Base-by-base conservation (phyloP, 2,329 filamentous ascomycete genomes). In the Aspergillus uvarum region DNA sequence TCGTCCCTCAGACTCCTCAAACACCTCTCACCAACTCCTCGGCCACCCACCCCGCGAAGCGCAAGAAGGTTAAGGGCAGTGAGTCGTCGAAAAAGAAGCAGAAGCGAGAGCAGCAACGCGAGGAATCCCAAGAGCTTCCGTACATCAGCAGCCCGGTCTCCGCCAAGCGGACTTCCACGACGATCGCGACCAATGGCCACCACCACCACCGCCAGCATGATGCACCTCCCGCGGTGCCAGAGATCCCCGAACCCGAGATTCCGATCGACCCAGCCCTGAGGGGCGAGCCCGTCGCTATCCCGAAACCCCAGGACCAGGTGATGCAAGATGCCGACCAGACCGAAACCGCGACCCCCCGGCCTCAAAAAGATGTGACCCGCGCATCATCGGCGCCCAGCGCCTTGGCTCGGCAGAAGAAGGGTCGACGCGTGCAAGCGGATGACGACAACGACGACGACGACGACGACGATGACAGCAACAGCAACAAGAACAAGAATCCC, bases 1-100 rank as follows among this genome's bases (percentile, higher is more conserved):
- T 44, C 16, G 38, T 44, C 4, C 38, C 38, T 6, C 38, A 44
- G 16, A 16, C 38, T 16, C 38, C 38, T 19, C 38, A 19, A 19
- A 44, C 38, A 19, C 38, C 42, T 35, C 47, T 44, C 49, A 54
- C 56, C 12, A 55, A 61, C 16, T 56, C 63, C 16, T 56, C 63
- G 24, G 47, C 51, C n/a, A 35, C 63, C 21, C 66, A 62, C 2
- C 60, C 64, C 12, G 47, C 58, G 32, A 74, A 74, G 61, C 70
- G 72, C 53, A 75, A 70, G 57, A 70, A 68, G 29, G 53, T 64
- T 6, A 8, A 8, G 38, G 38, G 38, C 4, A 54, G 59, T 12
- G 65, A 69, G 21, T 51, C 54, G 14, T 29, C 16, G 21, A 64
- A 63, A 26, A 54, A 58, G 26, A 65, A 61, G 35, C 62, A 61